Base-by-base conservation (phyloP, 177 flowering plant species). In the Vitis hybrid region DNA sequence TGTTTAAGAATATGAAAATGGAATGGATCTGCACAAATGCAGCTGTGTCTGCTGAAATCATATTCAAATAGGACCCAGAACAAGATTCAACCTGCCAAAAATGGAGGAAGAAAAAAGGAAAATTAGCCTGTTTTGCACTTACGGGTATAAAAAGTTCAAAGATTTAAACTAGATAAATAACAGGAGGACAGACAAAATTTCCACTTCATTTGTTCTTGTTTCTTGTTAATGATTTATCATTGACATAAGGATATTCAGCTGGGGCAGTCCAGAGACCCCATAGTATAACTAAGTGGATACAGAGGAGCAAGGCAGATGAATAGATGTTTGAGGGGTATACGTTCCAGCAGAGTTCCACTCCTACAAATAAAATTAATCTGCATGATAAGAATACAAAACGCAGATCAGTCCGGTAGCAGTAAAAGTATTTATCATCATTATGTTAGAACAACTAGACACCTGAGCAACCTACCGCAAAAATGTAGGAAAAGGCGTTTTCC, bases 311-410 rank as follows among this genome's bases (percentile, higher is more conserved):
- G 44, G 68, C 66, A 6, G 98, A 95, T 22, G 97, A 90, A 59
- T 80, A 87, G 1, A 56, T 5, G 56, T 73, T 91, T 22, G 97
- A 95, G 13, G 98, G 98, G 68, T 77, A 91, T 17, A 92, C 71
- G 69, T 95, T 95, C 98, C 98, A 95, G 84, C 98, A 95, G 11
- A 84, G 15, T 79, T 94, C 98, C 65, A 90, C 89, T 47, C 82
- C 91, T 31, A 73, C 61, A 74, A 94, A 90, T 88, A 92, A 68
- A 22, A 88, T 44, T 69, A 94, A 17, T 47, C 97, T 94, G 93
- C 84, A 81, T 7, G 64, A 71, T 13, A 69, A 62, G 12, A 64
- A 53, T 4, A 19, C 22, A 14, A 20, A 19, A 1, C 11, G 11
- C 50, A 56, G 15, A 13, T 24, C 38, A 17, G 17, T 22, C 59